Evolutionary conservation across 768 basidiomycete genomes (phyloP).

Genomic region (Lactarius indigo): DNA sequence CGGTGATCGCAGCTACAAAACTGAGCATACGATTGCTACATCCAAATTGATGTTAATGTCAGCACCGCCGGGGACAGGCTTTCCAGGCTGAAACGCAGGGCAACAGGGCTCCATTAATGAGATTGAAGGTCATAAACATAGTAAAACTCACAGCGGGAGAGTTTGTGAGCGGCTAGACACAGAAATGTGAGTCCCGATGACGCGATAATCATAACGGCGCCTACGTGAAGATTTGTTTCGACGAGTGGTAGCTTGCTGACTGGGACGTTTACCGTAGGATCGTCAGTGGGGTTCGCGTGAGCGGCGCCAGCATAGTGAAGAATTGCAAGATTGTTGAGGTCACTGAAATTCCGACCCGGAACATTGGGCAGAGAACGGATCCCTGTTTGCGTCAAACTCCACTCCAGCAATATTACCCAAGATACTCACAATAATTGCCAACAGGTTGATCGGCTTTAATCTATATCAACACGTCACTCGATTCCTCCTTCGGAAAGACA

Average conservation of each 20-base stretch:
- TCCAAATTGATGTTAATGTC: not conserved
- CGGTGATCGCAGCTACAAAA: not conserved
- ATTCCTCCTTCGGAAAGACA: not conserved
- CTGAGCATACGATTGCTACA: not conserved
- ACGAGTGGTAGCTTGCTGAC: not conserved
- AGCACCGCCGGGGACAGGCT: not conserved
- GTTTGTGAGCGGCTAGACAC: not conserved
- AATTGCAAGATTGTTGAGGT: slow-evolving; percentile 18
- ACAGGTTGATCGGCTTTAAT: not conserved
- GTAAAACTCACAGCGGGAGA: not conserved
- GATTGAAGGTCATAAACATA: not conserved
- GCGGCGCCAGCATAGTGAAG: slow-evolving; percentile 20
- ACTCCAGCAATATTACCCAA: not conserved
- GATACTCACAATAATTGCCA: not conserved
- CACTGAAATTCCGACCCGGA: not conserved
- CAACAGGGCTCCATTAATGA: not conserved
- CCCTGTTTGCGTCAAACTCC: not conserved
- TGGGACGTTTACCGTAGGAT: not conserved
- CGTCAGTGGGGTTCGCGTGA: slow-evolving; percentile 11
- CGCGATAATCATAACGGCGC: not conserved
- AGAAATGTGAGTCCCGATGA: not conserved
- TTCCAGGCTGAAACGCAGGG: not conserved
- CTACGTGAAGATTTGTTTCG: not conserved
- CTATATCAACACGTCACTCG: not conserved
- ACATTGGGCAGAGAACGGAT: slow-evolving; percentile 1